Conservation (phyloP, 768 basidiomycete genomes). For the Boletellus emodensis region DNA sequence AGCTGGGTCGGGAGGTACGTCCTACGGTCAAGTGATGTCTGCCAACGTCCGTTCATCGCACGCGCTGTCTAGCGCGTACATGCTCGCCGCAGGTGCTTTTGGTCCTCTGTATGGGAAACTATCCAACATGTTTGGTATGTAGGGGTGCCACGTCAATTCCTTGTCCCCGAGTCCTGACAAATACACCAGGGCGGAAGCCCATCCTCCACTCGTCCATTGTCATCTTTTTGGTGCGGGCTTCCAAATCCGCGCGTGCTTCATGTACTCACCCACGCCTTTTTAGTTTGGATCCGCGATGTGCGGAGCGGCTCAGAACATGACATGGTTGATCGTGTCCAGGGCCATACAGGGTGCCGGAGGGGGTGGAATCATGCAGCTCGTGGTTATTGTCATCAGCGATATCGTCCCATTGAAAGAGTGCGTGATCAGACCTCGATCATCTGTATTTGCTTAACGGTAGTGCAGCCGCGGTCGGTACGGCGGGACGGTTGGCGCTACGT, state of each 20-base stretch:
- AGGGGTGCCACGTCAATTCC: neutral
- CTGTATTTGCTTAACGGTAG: neutral
- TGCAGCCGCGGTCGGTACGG: slow-evolving; percentile 71
- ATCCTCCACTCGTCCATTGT: slow-evolving; percentile 62
- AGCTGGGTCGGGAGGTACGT: slow-evolving; percentile 71
- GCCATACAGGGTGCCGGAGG: slow-evolving; percentile 83
- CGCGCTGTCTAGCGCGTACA: slow-evolving; percentile 55
- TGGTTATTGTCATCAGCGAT: slow-evolving; percentile 75
- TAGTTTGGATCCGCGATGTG: slow-evolving; percentile 76
- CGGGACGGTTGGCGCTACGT: slow-evolving; percentile 70
- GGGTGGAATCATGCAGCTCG: slow-evolving; percentile 71
- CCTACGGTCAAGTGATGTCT: neutral
- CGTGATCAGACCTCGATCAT: slow-evolving; percentile 15
- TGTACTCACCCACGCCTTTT: slow-evolving; percentile 1
- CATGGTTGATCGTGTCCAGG: slow-evolving; percentile 69
- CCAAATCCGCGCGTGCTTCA: neutral
- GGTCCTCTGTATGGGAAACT: slow-evolving; percentile 77
- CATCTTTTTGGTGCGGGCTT: slow-evolving; percentile 56
- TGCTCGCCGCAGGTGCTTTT: slow-evolving; percentile 63
- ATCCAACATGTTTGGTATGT: slow-evolving; percentile 50
- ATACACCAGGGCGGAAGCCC: slow-evolving; percentile 55
- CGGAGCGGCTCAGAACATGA: slow-evolving; percentile 73
- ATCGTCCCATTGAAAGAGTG: slow-evolving; percentile 77
- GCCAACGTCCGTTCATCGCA: neutral
- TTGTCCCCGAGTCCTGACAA: neutral